Evolutionary conservation across 805 yeast species (phyloP), one percentile per base, ranked within the genome.

Genomic region (Suhomyces tanzawaensis): DNA sequence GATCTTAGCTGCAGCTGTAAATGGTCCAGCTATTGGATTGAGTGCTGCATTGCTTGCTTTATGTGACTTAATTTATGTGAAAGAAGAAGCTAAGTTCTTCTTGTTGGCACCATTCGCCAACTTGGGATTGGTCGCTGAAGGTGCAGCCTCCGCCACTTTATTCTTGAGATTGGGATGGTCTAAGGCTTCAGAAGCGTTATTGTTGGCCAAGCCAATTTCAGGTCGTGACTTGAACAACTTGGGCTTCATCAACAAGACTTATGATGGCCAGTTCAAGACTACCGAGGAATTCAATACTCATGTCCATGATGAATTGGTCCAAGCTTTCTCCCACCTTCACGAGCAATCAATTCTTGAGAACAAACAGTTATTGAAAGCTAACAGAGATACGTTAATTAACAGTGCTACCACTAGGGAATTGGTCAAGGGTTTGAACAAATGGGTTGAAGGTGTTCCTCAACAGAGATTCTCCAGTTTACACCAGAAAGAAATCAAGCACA

Each of bases 11-110:
- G 77, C 78, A 30, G 90, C 88, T 3, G 68, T 88, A 40, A 88
- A 88, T 55, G 96, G 96, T 0, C 95, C 96, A 0, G 95, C 79
- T 4, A 74, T 88, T 41, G 96, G 96, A 0, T 71, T 88, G 41
- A 68, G 81, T 22, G 79, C 90, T 2, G 88, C 89, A 0, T 58
- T 88, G 36, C 81, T 86, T 9, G 76, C 82, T n/a, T 63, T 84
- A 37, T 79, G 85, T 60, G 96, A 88, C 60, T 69, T 88, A 42
- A 71, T 88, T 7, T 87, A 85, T 54, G 81, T 82, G 11, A 75
- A 72, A 47, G 77, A 81, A 50, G 75, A 71, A 32, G 66, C 72
- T 26, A 72, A 76, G 34, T 75, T 79, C 42, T 79, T 62, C 52
- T 53, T 87, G 45, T 73, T 81, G 52, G 73, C 81, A 12, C 96